phyloP scores from a whole-genome alignment of 306 rosid genomes.

The Cajanus cajan region DNA sequence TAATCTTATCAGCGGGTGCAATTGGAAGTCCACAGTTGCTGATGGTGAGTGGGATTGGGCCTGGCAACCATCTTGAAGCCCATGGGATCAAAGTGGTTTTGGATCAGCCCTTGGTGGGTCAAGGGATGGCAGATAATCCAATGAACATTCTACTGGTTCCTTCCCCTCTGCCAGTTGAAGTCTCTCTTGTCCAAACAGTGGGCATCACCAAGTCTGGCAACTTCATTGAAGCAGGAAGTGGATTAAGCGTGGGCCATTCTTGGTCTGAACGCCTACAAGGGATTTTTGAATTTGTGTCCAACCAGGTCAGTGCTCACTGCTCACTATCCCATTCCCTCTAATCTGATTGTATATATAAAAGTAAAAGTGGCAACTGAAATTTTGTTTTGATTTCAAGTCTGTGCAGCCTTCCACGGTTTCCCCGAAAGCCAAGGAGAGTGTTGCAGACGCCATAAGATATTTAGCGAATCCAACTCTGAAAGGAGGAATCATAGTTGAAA shows the following conservation, averaged over 20 bases:
- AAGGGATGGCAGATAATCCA: conserved; percentile 82
- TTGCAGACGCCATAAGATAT: conserved; percentile 26
- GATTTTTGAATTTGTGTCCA: conserved; percentile 31
- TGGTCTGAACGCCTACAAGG: conserved; percentile 41
- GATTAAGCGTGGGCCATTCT: conserved; percentile 42
- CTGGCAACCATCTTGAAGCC: conserved; percentile 56
- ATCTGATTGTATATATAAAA: too few species aligned
- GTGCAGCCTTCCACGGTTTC: conserved; percentile 29
- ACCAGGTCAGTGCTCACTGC: conserved; percentile 65
- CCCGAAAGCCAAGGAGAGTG: conserved; percentile 23
- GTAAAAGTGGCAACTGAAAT: too few species aligned
- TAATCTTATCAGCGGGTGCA: conserved; percentile 71
- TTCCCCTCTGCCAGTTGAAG: conserved; percentile 72
- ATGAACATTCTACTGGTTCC: conserved; percentile 58
- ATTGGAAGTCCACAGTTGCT: conserved; percentile 72
- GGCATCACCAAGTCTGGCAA: conserved; percentile 60
- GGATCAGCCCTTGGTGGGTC: conserved; percentile 67
- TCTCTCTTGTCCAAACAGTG: conserved; percentile 60
- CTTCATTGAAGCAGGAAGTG: conserved; percentile 66
- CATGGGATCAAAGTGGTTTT: conserved; percentile 51
- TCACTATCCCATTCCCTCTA: too few species aligned
- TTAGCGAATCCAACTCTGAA: conserved; percentile 31
- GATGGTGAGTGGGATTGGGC: conserved; percentile 78
- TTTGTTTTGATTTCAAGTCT: conserved; percentile 41
- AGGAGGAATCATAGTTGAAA: conserved; percentile 71